A percentile compares a stretch with the other conserved stretches of the same genome.
Conservation (phyloP, 306 rosid genomes). For the Trifolium repens region DNA sequence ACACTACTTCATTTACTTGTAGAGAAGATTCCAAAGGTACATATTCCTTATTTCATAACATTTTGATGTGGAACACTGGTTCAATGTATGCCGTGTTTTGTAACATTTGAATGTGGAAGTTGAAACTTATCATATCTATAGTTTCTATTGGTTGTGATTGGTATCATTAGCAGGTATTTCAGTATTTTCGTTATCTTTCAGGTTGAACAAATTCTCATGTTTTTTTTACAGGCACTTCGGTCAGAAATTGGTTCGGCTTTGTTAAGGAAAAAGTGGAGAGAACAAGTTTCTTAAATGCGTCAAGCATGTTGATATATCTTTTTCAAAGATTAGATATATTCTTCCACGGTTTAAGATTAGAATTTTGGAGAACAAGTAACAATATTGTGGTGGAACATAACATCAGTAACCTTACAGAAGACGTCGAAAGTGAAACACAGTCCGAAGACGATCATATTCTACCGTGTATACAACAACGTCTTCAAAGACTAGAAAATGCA, state of each 20-base stretch:
- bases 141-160: no score
- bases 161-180: background rate
- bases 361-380: slow-evolving; percentile 69
- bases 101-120: background rate
- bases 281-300: slow-evolving; percentile 43
- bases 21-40: slow-evolving; percentile 66
- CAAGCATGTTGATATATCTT: slow-evolving; percentile 54
- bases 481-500: slow-evolving; percentile 71
- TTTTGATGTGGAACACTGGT: background rate
- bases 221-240: slow-evolving; percentile 54
- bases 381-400: slow-evolving; percentile 45
- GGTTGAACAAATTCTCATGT: slow-evolving; percentile 14
- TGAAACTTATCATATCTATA: no score
- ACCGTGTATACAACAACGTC: slow-evolving; percentile 75
- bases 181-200: slow-evolving; percentile 7
- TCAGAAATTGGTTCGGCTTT: slow-evolving; percentile 48
- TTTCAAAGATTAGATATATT: slow-evolving; percentile 60
- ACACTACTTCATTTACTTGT: slow-evolving; percentile 25
- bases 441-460: slow-evolving; percentile 60
- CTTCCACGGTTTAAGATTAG: slow-evolving; percentile 53
- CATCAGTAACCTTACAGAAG: slow-evolving; percentile 45
- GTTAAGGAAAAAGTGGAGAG: slow-evolving; percentile 60
- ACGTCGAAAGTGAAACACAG: slow-evolving; percentile 45
- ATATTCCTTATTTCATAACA: background rate
- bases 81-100: background rate